These are phyloP conservation scores for Rhizopus delemar DNA, from an alignment of 371 early-diverging fungal species.

Conservation along the genomic window DNA sequence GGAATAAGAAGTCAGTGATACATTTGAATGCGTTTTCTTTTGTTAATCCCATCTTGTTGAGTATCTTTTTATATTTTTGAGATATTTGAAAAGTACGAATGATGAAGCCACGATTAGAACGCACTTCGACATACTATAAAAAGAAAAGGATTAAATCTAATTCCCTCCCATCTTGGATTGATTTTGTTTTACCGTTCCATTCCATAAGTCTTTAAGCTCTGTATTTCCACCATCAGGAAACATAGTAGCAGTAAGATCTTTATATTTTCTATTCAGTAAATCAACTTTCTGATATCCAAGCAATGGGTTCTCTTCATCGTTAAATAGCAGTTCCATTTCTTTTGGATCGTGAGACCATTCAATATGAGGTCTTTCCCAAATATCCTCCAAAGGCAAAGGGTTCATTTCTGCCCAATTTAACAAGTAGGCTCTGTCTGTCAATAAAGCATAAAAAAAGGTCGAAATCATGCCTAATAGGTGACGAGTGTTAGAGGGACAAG, in stretches of 20 bases:
- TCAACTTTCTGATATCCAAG: slow-evolving; percentile 37
- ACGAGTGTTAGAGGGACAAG: neutral
- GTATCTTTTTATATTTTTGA: slow-evolving; percentile 25
- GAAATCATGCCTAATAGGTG: slow-evolving; percentile 46
- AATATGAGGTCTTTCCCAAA: slow-evolving; percentile 47
- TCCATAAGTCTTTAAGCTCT: slow-evolving; percentile 46
- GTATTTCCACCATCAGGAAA: slow-evolving; percentile 45
- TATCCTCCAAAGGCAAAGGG: slow-evolving; percentile 42
- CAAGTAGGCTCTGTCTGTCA: slow-evolving; percentile 45
- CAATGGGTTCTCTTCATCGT: slow-evolving; percentile 16
- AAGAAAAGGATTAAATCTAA: neutral
- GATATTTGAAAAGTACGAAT: slow-evolving; percentile 46
- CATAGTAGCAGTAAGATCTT: slow-evolving; percentile 21
- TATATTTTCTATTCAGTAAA: slow-evolving; percentile 39
- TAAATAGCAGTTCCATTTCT: slow-evolving; percentile 38
- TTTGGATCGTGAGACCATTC: slow-evolving; percentile 48
- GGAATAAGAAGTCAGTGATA: slow-evolving; percentile 47
- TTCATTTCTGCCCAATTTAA: slow-evolving; percentile 41
- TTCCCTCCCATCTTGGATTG: neutral
- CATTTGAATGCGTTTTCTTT: slow-evolving; percentile 49
- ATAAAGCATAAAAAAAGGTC: slow-evolving; percentile 50
- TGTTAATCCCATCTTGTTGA: slow-evolving; percentile 39
- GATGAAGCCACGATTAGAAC: slow-evolving; percentile 51
- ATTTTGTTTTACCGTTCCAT: slow-evolving; percentile 36
- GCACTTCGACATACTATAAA: slow-evolving; percentile 40